A percentile compares a stretch with the other conserved stretches of the same genome.
phyloP scores from a whole-genome alignment of 1,284 basidiomycete genomes.

The Puccinia novopanici region DNA sequence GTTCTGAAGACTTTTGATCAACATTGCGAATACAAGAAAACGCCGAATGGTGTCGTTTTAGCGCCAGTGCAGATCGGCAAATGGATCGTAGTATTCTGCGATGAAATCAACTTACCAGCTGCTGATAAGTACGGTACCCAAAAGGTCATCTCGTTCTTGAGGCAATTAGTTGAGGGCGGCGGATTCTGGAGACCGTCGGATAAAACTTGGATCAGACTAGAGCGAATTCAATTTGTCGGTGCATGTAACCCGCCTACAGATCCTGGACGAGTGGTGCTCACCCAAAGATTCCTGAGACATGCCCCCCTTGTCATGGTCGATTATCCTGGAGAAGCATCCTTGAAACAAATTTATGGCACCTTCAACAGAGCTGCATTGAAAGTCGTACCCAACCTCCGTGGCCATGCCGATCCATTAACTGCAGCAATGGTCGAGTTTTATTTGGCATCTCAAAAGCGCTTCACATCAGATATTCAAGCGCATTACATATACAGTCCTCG shows the following conservation, averaged over 20 bases:
- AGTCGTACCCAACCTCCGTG: constrained; percentile 87
- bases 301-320: constrained; percentile 99
- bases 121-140: constrained; percentile 98
- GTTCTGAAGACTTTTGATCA: constrained; percentile 99
- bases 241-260: constrained; percentile 99
- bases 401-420: constrained; percentile 90
- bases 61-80: constrained; percentile 92
- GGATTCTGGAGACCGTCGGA: constrained; percentile 95
- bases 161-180: constrained; percentile 90
- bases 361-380: constrained; percentile 96
- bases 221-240: constrained; percentile 98
- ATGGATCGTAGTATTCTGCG: constrained; percentile 98
- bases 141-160: constrained; percentile 95
- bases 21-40: constrained; percentile 98
- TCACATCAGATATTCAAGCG: constrained; percentile 93
- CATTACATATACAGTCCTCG: constrained; percentile 99
- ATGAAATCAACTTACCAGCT: constrained; percentile 98
- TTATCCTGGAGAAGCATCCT: constrained; percentile 92
- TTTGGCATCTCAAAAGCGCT: constrained; percentile 85
- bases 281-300: constrained; percentile 93
- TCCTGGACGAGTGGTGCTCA: constrained; percentile 96
- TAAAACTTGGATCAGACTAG: constrained; percentile 95
- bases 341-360: constrained; percentile 99
- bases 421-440: constrained; percentile 98
- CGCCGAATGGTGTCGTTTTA: constrained; percentile 91